phyloP scores from a whole-genome alignment of 441 rosid genomes.

The Adansonia rubrostipa region DNA sequence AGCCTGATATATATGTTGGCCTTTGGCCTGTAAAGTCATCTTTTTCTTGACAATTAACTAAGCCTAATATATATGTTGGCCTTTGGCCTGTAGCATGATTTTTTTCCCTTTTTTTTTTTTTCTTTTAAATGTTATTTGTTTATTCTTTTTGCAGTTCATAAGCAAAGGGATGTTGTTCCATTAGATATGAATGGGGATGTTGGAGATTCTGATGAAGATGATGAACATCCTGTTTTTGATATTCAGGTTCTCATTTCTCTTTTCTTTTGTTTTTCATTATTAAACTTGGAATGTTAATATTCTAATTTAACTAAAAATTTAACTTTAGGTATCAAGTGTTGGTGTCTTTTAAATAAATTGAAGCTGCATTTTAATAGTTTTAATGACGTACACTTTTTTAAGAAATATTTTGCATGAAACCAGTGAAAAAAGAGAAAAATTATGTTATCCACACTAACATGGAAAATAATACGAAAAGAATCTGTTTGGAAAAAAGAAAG shows the following conservation, averaged over 20 bases:
- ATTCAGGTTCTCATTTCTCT: neutral
- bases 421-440: neutral
- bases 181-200: conserved; percentile 60
- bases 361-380: neutral
- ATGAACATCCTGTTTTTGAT: conserved; percentile 58
- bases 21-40: too few relatives aligned
- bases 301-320: neutral
- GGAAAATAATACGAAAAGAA: neutral
- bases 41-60: too few relatives aligned
- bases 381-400: neutral
- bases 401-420: neutral
- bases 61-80: too few relatives aligned
- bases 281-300: neutral
- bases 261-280: neutral
- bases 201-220: conserved; percentile 68
- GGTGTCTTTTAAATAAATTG: neutral
- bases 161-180: conserved; percentile 79
- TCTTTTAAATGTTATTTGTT: neutral
- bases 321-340: neutral
- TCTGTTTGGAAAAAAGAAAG: neutral
- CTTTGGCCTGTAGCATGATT: too few relatives aligned
- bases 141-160: conserved; percentile 61
- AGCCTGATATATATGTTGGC: too few relatives aligned
- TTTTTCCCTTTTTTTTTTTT: neutral
- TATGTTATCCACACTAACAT: neutral